These are phyloP conservation scores for Wickerhamomyces subpelliculosus DNA, from an alignment of 805 yeast species.

Conservation along the genomic window DNA sequence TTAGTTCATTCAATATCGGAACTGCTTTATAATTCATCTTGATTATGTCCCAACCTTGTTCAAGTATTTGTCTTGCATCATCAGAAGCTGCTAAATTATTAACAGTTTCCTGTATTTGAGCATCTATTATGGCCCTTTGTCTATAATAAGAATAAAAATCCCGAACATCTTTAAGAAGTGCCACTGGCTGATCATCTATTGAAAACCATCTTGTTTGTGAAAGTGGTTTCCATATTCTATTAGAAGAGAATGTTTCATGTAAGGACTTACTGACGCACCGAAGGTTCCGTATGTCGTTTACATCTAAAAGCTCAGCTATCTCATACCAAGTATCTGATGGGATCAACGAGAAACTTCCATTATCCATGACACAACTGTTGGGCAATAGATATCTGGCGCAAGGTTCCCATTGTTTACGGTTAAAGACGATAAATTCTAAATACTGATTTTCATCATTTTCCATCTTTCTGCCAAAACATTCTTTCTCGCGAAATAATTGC, in stretches of 20 bases:
- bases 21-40: neutral
- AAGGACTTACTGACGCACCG: neutral
- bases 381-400: too few species aligned
- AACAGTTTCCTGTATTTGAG: neutral
- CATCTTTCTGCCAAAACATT: too few species aligned
- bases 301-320: neutral
- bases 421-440: too few species aligned
- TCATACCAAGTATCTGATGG: neutral
- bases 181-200: neutral
- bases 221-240: constrained; percentile 1
- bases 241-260: neutral
- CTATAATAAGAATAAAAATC: neutral
- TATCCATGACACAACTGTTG: too few species aligned
- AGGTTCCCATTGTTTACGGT: too few species aligned
- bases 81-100: neutral
- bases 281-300: neutral
- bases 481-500: too few species aligned
- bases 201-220: neutral
- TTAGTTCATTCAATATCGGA: neutral
- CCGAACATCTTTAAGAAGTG: neutral
- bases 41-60: neutral
- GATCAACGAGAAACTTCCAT: too few species aligned
- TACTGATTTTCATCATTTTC: too few species aligned
- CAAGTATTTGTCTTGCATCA: neutral
- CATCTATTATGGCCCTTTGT: neutral